These are phyloP conservation scores for Cnidoscolus chayamansa DNA, from an alignment of 441 rosid species.

Conservation along the genomic window DNA sequence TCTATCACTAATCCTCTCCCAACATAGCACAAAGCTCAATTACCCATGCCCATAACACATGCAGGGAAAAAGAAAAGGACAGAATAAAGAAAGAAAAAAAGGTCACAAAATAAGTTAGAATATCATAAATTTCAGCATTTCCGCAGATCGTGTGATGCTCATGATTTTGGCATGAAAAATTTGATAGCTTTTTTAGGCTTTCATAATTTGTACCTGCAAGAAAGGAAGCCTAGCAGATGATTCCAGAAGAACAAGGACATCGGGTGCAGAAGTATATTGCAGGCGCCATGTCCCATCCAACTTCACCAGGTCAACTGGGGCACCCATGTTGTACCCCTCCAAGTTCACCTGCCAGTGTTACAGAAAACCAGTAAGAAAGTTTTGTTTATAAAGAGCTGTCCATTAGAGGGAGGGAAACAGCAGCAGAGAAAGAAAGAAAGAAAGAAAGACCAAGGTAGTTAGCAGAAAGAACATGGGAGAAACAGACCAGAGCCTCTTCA, in stretches of 20 bases:
- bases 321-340: slow-evolving; percentile 64
- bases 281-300: slow-evolving; percentile 96
- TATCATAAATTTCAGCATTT: not conserved
- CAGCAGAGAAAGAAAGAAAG: not conserved
- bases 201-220: slow-evolving; percentile 52
- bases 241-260: slow-evolving; percentile 80
- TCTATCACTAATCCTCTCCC: not conserved
- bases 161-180: not conserved
- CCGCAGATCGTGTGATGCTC: not conserved
- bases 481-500: slow-evolving; percentile 78
- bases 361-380: slow-evolving; percentile 1
- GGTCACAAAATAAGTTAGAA: not conserved
- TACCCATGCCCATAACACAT: not conserved
- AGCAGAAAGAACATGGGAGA: slow-evolving; percentile 1
- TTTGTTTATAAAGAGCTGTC: not conserved
- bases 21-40: not conserved
- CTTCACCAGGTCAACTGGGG: slow-evolving; percentile 52
- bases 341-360: slow-evolving; percentile 54
- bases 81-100: not conserved
- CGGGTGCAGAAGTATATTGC: slow-evolving; percentile 89
- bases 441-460: not conserved
- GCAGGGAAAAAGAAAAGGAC: not conserved
- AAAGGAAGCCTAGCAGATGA: slow-evolving; percentile 82
- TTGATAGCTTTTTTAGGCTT: not conserved
- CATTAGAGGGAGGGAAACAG: not conserved